Percentiles rank a stretch among this genome's conserved stretches.
Conservation (phyloP, 1,284 basidiomycete species). For the Uromyces viciae-fabae region DNA sequence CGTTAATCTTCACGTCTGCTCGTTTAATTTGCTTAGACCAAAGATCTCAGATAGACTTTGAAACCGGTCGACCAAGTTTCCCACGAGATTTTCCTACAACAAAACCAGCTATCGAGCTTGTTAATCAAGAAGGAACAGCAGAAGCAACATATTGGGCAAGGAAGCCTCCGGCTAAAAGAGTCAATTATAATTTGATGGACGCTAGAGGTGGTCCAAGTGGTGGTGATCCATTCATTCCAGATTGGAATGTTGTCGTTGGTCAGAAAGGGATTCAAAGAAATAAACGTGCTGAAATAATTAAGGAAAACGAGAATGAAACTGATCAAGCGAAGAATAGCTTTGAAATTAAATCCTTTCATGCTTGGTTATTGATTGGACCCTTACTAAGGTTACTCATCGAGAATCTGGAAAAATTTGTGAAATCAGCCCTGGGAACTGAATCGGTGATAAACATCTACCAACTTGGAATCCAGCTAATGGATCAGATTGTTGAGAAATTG, state of each 20-base stretch:
- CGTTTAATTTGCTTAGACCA: slow-evolving; percentile 69
- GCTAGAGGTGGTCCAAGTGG: slow-evolving; percentile 58
- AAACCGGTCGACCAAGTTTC: slow-evolving; percentile 69
- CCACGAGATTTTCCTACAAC: slow-evolving; percentile 74
- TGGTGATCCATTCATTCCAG: slow-evolving; percentile 52
- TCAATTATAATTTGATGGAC: slow-evolving; percentile 64
- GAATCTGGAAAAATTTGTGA: slow-evolving; percentile 15
- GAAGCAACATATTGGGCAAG: slow-evolving; percentile 67
- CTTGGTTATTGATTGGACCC: slow-evolving; percentile 32
- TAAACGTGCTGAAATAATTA: slow-evolving; percentile 1
- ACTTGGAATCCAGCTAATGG: not conserved
- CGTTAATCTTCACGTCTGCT: slow-evolving; percentile 72
- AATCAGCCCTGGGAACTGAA: not conserved
- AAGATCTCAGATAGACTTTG: slow-evolving; percentile 63
- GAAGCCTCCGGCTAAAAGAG: slow-evolving; percentile 77
- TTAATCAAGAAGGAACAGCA: slow-evolving; percentile 56
- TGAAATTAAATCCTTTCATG: not conserved
- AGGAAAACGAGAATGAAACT: not conserved
- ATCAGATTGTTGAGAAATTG: slow-evolving; percentile 18
- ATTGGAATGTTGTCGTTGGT: slow-evolving; percentile 39
- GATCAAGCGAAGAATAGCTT: too few relatives aligned
- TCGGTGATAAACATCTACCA: not conserved
- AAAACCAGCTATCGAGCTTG: slow-evolving; percentile 51
- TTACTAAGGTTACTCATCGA: slow-evolving; percentile 13
- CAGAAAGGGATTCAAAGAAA: slow-evolving; percentile 33